Evolutionary conservation across 345 rosid species (phyloP), one percentile per base, ranked within the genome.

Genomic region (Gossypium ekmanianum): DNA sequence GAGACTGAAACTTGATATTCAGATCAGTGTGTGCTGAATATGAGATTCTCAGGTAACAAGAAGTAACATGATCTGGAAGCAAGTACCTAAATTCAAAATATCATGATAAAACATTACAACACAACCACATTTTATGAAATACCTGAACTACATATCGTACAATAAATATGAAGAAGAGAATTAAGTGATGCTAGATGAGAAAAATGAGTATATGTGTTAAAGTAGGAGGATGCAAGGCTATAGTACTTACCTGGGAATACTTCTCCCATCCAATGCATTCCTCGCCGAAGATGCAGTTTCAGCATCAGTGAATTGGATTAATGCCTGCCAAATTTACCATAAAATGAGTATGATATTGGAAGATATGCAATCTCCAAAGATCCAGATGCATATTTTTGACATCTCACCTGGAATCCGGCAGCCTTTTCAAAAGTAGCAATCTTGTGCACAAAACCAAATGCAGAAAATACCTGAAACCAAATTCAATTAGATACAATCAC

Each of bases 351-450:
- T 45, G 66, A 68, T 22, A 72, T 7, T 68, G 26, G 18, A 52
- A 65, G 61, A 12, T 17, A 24, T 48, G 51, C 48, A 82, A 76
- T 16, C 64, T 65, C 64, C 52, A 65, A 72, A 57, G 18, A 74
- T 56, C n/a, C 2, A 72, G 20, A 82, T 3, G n/a, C 11, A 66
- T 7, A 55, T 41, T 26, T 78, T 55, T n/a, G 57, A 75, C 16
- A 77, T 66, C 80, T 86, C 50, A 88, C 98, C 94, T 95, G 97
- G 81, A 95, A 95, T 70, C 99, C 98, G 70, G 97, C 92, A 71
- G 98, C 97, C 80, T 95, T 95, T 81, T 95, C 98, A 76, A 95
- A 95, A 47, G 98, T 95, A 18, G 98, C 98, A 76, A 95, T 93
- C 82, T 93, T 93, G 88, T 95, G 97, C 44, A 95, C 99, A 74